These are phyloP conservation scores for Triticum dicoccoides DNA, from an alignment of 176 grass and related monocot species.

Conservation along the genomic window DNA sequence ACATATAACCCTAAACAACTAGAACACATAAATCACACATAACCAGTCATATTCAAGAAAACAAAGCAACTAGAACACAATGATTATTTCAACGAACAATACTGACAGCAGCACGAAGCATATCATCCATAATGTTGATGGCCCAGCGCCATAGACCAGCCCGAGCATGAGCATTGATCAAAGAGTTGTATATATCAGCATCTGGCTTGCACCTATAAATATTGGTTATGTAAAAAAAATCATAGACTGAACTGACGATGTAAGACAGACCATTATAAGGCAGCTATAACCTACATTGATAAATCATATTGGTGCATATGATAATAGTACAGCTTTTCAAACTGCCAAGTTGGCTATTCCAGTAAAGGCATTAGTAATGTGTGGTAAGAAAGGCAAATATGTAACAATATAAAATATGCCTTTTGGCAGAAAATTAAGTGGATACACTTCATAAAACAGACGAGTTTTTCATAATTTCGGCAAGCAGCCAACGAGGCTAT, in stretches of 20 bases:
- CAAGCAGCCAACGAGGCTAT: too few relatives aligned
- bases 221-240: slow-evolving; percentile 1
- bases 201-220: slow-evolving; percentile 83
- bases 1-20: neutral
- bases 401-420: neutral
- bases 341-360: neutral
- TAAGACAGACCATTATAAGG: neutral
- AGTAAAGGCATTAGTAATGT: neutral
- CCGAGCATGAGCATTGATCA: slow-evolving; percentile 87
- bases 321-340: neutral
- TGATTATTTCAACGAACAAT: slow-evolving; percentile 27
- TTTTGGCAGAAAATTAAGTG: too few relatives aligned
- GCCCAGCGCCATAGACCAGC: slow-evolving; percentile 94
- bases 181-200: slow-evolving; percentile 87
- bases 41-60: slow-evolving; percentile 6
- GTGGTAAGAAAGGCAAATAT: neutral
- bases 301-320: too few relatives aligned
- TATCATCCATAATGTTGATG: slow-evolving; percentile 98
- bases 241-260: slow-evolving; percentile 18
- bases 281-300: too few relatives aligned
- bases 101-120: slow-evolving; percentile 91
- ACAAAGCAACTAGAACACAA: neutral
- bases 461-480: too few relatives aligned
- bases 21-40: neutral
- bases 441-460: too few relatives aligned